These are phyloP conservation scores for Suhomyces emberorum DNA, from an alignment of 805 yeast genomes.

Conservation along the genomic window DNA sequence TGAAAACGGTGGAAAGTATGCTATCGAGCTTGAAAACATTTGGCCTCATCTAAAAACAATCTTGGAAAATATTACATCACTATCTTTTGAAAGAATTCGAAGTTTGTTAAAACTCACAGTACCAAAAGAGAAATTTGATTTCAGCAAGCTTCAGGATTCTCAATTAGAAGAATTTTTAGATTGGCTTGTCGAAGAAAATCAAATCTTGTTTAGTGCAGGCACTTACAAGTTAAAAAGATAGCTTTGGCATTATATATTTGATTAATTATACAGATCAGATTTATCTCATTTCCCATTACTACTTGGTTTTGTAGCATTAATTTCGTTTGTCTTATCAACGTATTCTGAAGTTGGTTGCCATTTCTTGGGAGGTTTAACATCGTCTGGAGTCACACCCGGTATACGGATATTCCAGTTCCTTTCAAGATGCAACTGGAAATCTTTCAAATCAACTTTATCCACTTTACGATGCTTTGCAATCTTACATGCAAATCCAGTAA, in stretches of 20 bases:
- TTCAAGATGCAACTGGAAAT: slow-evolving; percentile 27
- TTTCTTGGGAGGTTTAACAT: slow-evolving; percentile 21
- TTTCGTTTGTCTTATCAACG: slow-evolving; percentile 19
- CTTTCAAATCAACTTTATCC: slow-evolving; percentile 25
- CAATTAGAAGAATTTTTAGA: slow-evolving; percentile 42
- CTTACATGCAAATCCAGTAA: slow-evolving; percentile 27
- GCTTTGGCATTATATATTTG: too few species aligned
- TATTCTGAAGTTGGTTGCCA: slow-evolving; percentile 25
- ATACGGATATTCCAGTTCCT: slow-evolving; percentile 26
- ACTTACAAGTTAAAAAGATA: slow-evolving; percentile 27
- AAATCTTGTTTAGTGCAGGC: slow-evolving; percentile 32
- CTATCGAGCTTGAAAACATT: slow-evolving; percentile 2
- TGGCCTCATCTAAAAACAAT: slow-evolving; percentile 55
- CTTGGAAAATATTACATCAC: slow-evolving; percentile 53
- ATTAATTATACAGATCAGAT: too few species aligned
- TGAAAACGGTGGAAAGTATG: too few species aligned
- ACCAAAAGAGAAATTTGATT: slow-evolving; percentile 44
- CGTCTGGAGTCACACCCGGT: slow-evolving; percentile 26
- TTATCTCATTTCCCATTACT: not conserved
- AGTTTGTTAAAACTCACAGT: slow-evolving; percentile 53
- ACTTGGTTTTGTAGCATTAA: slow-evolving; percentile 11
- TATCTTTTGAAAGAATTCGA: slow-evolving; percentile 49
- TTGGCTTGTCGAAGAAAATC: slow-evolving; percentile 43
- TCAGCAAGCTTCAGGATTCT: slow-evolving; percentile 35
- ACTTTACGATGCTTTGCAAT: slow-evolving; percentile 28